A percentile compares a stretch with the other conserved stretches of the same genome.
Conservation (phyloP, 768 basidiomycete genomes). For the Mycena vitilis region DNA sequence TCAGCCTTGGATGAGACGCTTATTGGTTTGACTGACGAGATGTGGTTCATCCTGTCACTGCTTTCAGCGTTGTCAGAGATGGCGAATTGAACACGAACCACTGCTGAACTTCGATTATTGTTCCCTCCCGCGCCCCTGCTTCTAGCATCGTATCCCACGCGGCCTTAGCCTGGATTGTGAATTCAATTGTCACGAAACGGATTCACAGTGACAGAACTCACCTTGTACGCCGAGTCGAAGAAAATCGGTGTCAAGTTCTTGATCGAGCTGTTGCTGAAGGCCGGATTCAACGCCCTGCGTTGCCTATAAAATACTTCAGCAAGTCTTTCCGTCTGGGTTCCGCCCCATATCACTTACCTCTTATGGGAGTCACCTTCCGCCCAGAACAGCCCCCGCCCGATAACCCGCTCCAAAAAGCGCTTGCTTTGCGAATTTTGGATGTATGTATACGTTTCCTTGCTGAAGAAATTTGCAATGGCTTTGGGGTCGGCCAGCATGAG, state of each 20-base stretch:
- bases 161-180: conserved; percentile 12
- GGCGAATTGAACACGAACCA: conserved; percentile 11
- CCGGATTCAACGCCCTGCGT: conserved; percentile 17
- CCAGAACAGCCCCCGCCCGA: conserved; percentile 47
- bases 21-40: conserved; percentile 17
- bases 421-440: conserved; percentile 45
- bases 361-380: conserved; percentile 49
- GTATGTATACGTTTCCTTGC: conserved; percentile 63
- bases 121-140: background rate
- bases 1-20: background rate
- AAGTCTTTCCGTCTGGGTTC: too few species aligned
- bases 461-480: conserved; percentile 62
- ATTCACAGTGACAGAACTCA: background rate
- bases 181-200: background rate
- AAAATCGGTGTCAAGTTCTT: conserved; percentile 19
- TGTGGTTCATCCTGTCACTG: conserved; percentile 22
- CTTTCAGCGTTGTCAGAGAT: background rate
- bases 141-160: conserved; percentile 24
- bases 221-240: conserved; percentile 22
- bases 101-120: conserved; percentile 23
- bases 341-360: too few species aligned
- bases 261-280: conserved; percentile 15
- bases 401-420: conserved; percentile 21
- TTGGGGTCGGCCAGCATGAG: conserved; percentile 41
- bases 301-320: background rate